A percentile compares a stretch with the other conserved stretches of the same genome.
phyloP scores from a whole-genome alignment of 345 rosid species.

The Syzygium aromaticum region DNA sequence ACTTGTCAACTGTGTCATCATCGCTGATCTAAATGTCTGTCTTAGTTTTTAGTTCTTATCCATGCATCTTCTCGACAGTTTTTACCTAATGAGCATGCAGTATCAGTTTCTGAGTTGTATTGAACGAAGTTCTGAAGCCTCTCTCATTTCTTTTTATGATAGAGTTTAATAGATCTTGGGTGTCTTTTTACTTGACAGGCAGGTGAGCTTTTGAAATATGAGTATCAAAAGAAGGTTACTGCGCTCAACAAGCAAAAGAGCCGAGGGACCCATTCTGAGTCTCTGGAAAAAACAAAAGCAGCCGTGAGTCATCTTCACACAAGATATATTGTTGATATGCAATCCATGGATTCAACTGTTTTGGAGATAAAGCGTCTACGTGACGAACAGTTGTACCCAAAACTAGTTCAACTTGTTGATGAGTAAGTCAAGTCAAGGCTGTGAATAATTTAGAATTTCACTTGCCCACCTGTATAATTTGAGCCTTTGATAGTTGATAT shows the following conservation, averaged over 20 bases:
- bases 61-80: not conserved
- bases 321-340: constrained; percentile 97
- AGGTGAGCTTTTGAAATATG: constrained; percentile 87
- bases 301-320: constrained; percentile 90
- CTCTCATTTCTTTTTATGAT: not conserved
- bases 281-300: constrained; percentile 83
- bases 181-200: constrained; percentile 38
- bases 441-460: not conserved
- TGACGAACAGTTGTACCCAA: constrained; percentile 77
- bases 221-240: constrained; percentile 79
- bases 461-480: not conserved
- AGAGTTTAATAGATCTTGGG: not conserved
- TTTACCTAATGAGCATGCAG: not conserved
- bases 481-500: not conserved
- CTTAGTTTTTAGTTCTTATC: not conserved
- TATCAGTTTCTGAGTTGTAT: not conserved
- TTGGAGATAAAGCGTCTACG: constrained; percentile 85
- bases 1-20: not conserved
- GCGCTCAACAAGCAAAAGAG: constrained; percentile 63
- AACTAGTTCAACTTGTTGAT: constrained; percentile 73
- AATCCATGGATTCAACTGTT: constrained; percentile 97
- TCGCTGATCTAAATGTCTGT: not conserved
- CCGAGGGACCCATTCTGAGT: constrained; percentile 58
- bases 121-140: not conserved
- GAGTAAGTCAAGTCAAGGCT: constrained; percentile 46